These are phyloP conservation scores for Candida frijolesensis DNA, from an alignment of 1,139 yeast genomes.

Conservation along the genomic window DNA sequence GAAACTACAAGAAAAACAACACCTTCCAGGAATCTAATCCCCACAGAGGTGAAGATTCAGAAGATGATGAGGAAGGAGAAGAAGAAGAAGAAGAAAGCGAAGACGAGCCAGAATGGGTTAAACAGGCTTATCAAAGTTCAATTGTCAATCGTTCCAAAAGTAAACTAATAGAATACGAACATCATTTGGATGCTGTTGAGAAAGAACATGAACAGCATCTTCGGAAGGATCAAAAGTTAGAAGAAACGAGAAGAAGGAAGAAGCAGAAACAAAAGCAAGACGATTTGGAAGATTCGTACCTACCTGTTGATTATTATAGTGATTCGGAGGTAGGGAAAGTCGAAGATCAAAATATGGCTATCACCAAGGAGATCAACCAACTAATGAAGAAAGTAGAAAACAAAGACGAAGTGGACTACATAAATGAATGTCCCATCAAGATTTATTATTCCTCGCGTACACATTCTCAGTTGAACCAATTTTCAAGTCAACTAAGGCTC, in stretches of 20 bases:
- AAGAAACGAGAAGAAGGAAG: neutral
- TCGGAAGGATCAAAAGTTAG: constrained; percentile 15
- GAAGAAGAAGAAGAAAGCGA: constrained; percentile 46
- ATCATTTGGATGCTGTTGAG: constrained; percentile 32
- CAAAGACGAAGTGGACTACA: constrained; percentile 16
- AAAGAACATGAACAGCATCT: constrained; percentile 18
- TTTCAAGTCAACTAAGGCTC: constrained; percentile 68
- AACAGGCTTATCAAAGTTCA: constrained; percentile 39
- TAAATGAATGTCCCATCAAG: constrained; percentile 47
- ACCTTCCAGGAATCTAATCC: constrained; percentile 33
- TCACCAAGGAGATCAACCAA: constrained; percentile 47
- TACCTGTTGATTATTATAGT: constrained; percentile 45
- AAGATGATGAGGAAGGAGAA: constrained; percentile 18
- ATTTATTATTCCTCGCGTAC: constrained; percentile 79
- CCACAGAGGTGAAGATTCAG: constrained; percentile 22
- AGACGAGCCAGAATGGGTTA: constrained; percentile 67
- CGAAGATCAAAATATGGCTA: constrained; percentile 23
- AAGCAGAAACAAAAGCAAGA: constrained; percentile 2
- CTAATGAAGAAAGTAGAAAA: constrained; percentile 43
- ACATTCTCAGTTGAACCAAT: constrained; percentile 85
- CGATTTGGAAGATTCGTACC: constrained; percentile 17
- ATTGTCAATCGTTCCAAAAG: constrained; percentile 31
- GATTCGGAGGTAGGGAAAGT: constrained; percentile 26
- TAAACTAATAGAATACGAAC: constrained; percentile 43
- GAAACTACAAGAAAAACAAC: constrained; percentile 54